Evolutionary conservation across 805 yeast genomes (phyloP).

Genomic region (Kazachstania viticola): DNA sequence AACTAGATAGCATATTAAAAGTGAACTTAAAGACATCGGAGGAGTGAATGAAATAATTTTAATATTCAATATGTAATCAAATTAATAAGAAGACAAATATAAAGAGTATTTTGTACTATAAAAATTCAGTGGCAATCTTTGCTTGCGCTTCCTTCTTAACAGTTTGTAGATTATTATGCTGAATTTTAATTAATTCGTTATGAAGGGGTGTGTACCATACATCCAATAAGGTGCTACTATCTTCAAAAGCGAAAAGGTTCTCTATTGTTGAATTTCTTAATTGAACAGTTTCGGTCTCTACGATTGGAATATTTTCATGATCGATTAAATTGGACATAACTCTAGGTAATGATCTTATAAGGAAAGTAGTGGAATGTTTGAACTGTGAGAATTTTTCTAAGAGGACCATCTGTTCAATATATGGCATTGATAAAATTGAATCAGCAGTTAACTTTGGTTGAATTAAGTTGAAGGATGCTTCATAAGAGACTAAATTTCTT

Average conservation of each 20-base stretch:
- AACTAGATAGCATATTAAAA: slow-evolving; percentile 16
- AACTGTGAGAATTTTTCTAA: slow-evolving; percentile 16
- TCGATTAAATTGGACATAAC: slow-evolving; percentile 19
- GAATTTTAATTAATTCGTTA: slow-evolving; percentile 8
- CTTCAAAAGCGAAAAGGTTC: slow-evolving; percentile 11
- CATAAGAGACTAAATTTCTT: slow-evolving; percentile 16
- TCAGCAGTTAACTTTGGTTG: slow-evolving; percentile 11
- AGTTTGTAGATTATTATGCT: background rate
- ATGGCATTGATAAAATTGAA: slow-evolving; percentile 17
- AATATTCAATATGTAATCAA: too few species aligned
- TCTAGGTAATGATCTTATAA: slow-evolving; percentile 13
- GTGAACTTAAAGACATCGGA: too few species aligned
- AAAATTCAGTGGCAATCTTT: slow-evolving; percentile 5
- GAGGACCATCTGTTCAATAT: slow-evolving; percentile 23
- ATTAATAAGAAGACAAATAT: too few species aligned
- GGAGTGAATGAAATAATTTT: too few species aligned
- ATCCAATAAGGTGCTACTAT: slow-evolving; percentile 4
- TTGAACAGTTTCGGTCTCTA: slow-evolving; percentile 18
- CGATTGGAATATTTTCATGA: slow-evolving; percentile 8
- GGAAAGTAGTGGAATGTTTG: slow-evolving; percentile 9
- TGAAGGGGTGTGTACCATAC: slow-evolving; percentile 18
- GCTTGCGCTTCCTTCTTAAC: slow-evolving; percentile 2
- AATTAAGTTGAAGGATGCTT: slow-evolving; percentile 12
- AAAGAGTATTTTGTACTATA: background rate
- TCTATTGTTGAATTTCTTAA: slow-evolving; percentile 15